Conservation (phyloP, 306 rosid genomes). For the Pyrus betulifolia region DNA sequence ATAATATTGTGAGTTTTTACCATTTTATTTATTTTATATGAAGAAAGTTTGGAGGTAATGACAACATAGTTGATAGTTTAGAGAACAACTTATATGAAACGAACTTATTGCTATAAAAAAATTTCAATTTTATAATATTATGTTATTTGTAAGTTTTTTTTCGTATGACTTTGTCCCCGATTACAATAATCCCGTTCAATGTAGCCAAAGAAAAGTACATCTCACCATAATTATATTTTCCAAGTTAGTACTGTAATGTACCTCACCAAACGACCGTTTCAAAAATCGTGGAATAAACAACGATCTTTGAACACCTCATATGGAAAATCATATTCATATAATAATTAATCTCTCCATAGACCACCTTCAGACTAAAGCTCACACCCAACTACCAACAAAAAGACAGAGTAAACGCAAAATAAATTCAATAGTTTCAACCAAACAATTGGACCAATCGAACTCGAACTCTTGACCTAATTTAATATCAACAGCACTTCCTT, state of each 20-base stretch:
- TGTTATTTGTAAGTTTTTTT: too few species aligned
- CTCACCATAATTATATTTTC: background rate
- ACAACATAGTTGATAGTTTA: background rate
- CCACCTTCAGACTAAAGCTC: background rate
- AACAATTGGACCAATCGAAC: background rate
- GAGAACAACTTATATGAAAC: too few species aligned
- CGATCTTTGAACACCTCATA: background rate
- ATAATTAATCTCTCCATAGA: background rate
- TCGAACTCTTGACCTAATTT: background rate
- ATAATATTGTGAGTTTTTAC: background rate
- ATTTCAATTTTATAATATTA: too few species aligned
- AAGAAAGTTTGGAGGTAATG: background rate
- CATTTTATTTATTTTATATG: background rate
- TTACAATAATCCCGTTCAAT: too few species aligned
- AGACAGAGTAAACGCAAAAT: background rate
- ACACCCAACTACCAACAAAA: background rate
- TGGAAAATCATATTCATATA: slow-evolving; percentile 1
- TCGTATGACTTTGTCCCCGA: background rate
- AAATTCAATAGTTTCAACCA: background rate
- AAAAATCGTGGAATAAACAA: background rate
- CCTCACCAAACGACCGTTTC: slow-evolving; percentile 13
- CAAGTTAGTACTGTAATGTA: background rate
- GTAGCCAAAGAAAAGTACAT: background rate
- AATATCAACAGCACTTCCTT: background rate
- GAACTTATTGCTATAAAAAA: too few species aligned